Evolutionary conservation across 2,329 filamentous ascomycete species (phyloP).

Genomic region (Xylariaceae sp.): DNA sequence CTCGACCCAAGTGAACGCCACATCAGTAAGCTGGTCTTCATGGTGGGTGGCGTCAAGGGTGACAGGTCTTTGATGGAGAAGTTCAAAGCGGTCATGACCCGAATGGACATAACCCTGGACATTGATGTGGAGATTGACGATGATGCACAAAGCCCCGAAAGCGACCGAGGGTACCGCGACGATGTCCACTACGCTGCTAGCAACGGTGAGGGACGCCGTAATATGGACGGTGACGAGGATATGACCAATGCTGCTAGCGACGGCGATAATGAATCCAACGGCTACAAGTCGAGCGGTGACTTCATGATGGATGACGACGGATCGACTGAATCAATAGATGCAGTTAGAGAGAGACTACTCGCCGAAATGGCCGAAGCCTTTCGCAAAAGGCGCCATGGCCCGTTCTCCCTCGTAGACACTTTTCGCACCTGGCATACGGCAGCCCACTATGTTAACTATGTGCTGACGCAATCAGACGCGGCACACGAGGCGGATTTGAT

Average conservation of each 20-base stretch:
- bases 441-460: conserved; percentile 20
- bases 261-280: conserved; percentile 3
- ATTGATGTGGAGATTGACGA: conserved; percentile 35
- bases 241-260: conserved; percentile 1
- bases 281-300: neutral
- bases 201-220: conserved; percentile 17
- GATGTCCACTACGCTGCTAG: neutral
- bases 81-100: conserved; percentile 61
- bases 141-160: conserved; percentile 2
- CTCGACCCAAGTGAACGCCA: conserved; percentile 69
- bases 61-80: conserved; percentile 57
- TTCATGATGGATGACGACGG: neutral
- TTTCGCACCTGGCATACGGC: conserved; percentile 29
- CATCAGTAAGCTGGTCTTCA: conserved; percentile 72
- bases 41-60: conserved; percentile 62
- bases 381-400: conserved; percentile 23
- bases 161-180: conserved; percentile 29
- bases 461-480: conserved; percentile 23
- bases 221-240: conserved; percentile 17
- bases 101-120: conserved; percentile 68
- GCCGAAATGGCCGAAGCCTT: conserved; percentile 25
- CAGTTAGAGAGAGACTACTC: conserved; percentile 12
- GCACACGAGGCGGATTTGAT: conserved; percentile 24
- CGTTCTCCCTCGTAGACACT: conserved; percentile 22
- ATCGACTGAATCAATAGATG: conserved; percentile 5